A percentile compares a stretch with the other conserved stretches of the same genome.
These are phyloP conservation scores for Mortierella sp. DNA, from an alignment of 371 early-diverging fungal genomes.

Conservation along the genomic window DNA sequence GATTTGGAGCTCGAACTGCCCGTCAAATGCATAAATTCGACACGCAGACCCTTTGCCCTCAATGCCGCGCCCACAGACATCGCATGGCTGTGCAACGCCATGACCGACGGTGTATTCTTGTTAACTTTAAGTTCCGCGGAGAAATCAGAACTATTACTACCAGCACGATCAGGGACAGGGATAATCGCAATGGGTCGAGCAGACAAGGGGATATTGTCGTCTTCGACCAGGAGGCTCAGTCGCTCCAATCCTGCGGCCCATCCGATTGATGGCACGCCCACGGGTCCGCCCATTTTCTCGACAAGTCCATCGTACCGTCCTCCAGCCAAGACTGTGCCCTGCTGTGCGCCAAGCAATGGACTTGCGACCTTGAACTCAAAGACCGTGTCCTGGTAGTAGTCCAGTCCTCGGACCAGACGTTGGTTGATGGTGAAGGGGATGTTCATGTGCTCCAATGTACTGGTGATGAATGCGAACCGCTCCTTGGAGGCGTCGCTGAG, in stretches of 20 bases:
- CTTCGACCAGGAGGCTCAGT: conserved; percentile 60
- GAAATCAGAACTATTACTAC: neutral
- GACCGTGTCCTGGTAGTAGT: conserved; percentile 77
- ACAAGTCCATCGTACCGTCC: conserved; percentile 74
- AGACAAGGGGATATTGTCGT: conserved; percentile 15
- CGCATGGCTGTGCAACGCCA: conserved; percentile 30
- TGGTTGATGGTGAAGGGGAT: conserved; percentile 66
- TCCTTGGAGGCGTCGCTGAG: conserved; percentile 44
- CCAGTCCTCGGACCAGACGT: conserved; percentile 72
- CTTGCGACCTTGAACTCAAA: conserved; percentile 66
- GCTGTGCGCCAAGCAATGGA: conserved; percentile 64
- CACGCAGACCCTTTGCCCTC: conserved; percentile 31
- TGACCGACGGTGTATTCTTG: neutral
- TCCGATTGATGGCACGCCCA: conserved; percentile 62
- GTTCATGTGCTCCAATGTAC: conserved; percentile 49
- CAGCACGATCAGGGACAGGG: conserved; percentile 35
- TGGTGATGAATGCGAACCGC: conserved; percentile 61
- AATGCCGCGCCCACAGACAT: conserved; percentile 27
- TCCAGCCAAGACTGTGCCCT: conserved; percentile 75
- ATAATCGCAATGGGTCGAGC: conserved; percentile 42
- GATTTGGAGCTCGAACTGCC: conserved; percentile 22
- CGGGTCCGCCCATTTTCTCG: conserved; percentile 61
- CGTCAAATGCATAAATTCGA: conserved; percentile 49
- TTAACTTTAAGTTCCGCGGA: neutral
- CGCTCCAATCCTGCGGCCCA: conserved; percentile 77